phyloP scores from a whole-genome alignment of 768 basidiomycete species.

The Suillus subaureus region DNA sequence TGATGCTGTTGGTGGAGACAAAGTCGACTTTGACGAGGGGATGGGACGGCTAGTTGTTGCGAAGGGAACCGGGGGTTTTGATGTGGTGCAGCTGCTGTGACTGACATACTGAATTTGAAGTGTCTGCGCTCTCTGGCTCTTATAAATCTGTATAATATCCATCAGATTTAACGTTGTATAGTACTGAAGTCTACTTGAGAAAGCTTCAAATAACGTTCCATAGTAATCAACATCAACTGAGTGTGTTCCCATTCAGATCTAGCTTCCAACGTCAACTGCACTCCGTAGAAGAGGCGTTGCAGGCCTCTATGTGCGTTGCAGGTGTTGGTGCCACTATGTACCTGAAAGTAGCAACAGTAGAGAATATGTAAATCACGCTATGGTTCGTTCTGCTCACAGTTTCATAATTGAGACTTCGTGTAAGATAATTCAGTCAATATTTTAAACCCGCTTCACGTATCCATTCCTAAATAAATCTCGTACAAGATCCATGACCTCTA shows the following conservation, averaged over 20 bases:
- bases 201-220: background rate
- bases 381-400: background rate
- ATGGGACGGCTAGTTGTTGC: slow-evolving; percentile 34
- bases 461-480: background rate
- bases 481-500: no score
- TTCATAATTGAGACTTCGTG: background rate
- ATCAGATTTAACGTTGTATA: no score
- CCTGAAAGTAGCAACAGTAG: background rate
- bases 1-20: slow-evolving; percentile 16
- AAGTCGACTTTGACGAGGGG: slow-evolving; percentile 34
- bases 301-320: background rate
- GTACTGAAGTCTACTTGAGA: no score
- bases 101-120: background rate
- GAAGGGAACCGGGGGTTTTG: slow-evolving; percentile 26
- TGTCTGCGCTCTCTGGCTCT: background rate
- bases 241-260: background rate
- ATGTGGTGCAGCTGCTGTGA: slow-evolving; percentile 24
- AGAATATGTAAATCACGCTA: background rate
- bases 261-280: background rate
- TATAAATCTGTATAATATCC: background rate
- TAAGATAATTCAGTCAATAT: background rate
- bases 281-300: background rate
- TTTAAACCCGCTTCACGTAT: background rate
- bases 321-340: background rate
- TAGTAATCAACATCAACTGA: background rate